A percentile compares a stretch with the other conserved stretches of the same genome.
phyloP scores from a whole-genome alignment of 2,329 filamentous ascomycete genomes.

The Davidsoniella eucalypti region DNA sequence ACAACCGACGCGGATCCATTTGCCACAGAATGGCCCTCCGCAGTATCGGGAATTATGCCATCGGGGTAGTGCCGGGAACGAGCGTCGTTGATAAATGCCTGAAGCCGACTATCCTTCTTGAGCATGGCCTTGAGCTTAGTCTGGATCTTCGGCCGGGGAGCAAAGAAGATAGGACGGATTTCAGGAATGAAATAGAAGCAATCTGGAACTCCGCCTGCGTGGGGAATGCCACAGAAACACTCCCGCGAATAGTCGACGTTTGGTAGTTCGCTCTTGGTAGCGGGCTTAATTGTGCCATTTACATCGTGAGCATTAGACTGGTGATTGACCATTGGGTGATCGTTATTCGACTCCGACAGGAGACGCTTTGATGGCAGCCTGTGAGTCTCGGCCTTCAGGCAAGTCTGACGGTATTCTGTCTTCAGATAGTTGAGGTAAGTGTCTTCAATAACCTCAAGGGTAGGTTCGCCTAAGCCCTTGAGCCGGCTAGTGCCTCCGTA shows the following conservation, averaged over 20 bases:
- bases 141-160: background rate
- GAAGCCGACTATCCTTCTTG: background rate
- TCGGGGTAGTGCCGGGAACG: background rate
- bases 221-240: constrained; percentile 9
- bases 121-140: background rate
- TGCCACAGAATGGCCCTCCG: too few species aligned
- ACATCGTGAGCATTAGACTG: background rate
- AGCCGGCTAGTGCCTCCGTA: background rate
- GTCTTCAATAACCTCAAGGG: constrained; percentile 8
- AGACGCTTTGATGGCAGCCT: background rate
- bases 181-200: constrained; percentile 12
- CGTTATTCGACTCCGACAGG: background rate
- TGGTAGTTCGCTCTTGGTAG: background rate
- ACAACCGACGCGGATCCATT: too few species aligned
- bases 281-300: background rate
- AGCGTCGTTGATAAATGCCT: constrained; percentile 5
- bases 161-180: constrained; percentile 3
- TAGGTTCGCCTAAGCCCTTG: constrained; percentile 3
- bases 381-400: constrained; percentile 4
- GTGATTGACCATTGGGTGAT: background rate
- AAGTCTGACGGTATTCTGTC: constrained; percentile 8
- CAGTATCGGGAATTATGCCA: background rate
- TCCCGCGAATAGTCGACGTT: constrained; percentile 3
- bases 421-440: constrained; percentile 1
- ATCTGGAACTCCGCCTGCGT: constrained; percentile 6